Base-by-base conservation (phyloP, 1,139 yeast genomes). In the Spencermartinsiella ligniputridi region DNA sequence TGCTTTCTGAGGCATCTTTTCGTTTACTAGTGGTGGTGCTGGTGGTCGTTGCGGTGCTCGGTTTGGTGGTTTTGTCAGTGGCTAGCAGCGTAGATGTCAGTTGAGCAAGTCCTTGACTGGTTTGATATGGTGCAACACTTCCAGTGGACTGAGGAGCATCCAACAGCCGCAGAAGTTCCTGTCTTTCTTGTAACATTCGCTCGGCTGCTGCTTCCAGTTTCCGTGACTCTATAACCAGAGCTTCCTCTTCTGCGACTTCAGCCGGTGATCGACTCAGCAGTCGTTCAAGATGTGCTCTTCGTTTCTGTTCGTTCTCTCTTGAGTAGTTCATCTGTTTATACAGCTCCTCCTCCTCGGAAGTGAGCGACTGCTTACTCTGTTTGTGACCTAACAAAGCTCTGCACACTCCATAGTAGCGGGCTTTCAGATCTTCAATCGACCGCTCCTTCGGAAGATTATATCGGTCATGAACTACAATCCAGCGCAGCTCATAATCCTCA, bases 211-310 rank as follows among this genome's bases (percentile, higher is more conserved):
- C 78, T 59, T 92, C 98, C 52, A 92, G 86, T 53, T 95, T 79
- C 46, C 96, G 78, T 1, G 97, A 95, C 62, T 92, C 98, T 38
- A 90, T 81, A 2, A 92, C 88, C 42, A 92, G 70, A 0, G 96
- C 88, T 63, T 94, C 97, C 63, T 92, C 99, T 64, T 92, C 98
- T 0, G 98, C 97, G 35, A 92, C 87, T 61, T 92, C 98, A 0
- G 97, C 96, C 0, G 98, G 97, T 2, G 94, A 82, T 54, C 99
- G 72, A 44, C 80, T 79, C 38, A 92, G 70, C 25, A 92, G 69
- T 52, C 86, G 78, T 55, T 82, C 84, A 42, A 92, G 69, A 60
- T 92, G 92, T 43, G 78, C 78, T 56, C 90, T 92, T 54, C 98
- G 76, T 53, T 83, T 87, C 19, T 75, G 51, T 62, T 94, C 98